phyloP scores from a whole-genome alignment of 352 stramenopile genomes.

The Phytophthora rubi region DNA sequence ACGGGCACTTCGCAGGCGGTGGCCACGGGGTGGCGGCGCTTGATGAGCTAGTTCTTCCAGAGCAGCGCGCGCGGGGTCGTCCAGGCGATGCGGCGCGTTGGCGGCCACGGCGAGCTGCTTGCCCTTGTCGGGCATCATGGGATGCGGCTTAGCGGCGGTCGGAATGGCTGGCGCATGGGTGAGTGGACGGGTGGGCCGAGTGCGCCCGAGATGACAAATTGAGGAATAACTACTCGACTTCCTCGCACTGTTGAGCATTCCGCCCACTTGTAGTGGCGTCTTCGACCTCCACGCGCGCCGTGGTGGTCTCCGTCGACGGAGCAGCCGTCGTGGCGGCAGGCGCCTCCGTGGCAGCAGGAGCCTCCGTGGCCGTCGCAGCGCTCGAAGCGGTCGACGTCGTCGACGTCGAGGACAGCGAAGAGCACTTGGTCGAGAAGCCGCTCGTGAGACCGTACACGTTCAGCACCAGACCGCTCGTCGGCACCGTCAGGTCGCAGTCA shows the following conservation, averaged over 20 bases:
- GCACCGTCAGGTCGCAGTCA: conserved; percentile 32
- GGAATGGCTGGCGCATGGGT: conserved; percentile 10
- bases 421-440: conserved; percentile 21
- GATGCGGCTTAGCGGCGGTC: conserved; percentile 12
- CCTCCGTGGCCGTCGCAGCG: conserved; percentile 5
- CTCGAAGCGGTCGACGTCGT: conserved; percentile 1
- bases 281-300: too few relatives aligned
- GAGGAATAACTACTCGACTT: too few relatives aligned
- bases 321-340: too few relatives aligned
- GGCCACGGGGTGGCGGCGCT: conserved; percentile 54
- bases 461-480: conserved; percentile 26
- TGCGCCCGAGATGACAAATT: too few relatives aligned
- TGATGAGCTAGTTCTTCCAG: conserved; percentile 75
- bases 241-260: too few relatives aligned
- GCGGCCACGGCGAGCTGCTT: not conserved
- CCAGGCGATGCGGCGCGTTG: conserved; percentile 27
- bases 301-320: too few relatives aligned
- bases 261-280: too few relatives aligned
- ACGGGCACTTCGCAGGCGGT: conserved; percentile 59
- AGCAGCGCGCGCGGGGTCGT: conserved; percentile 50
- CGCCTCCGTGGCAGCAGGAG: not conserved
- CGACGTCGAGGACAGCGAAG: conserved; percentile 15
- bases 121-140: conserved; percentile 25
- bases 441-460: conserved; percentile 24
- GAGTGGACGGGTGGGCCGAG: not conserved